These are phyloP conservation scores for Phalaenopsis equestris DNA, from an alignment of 106 monocot genomes.

Conservation along the genomic window DNA sequence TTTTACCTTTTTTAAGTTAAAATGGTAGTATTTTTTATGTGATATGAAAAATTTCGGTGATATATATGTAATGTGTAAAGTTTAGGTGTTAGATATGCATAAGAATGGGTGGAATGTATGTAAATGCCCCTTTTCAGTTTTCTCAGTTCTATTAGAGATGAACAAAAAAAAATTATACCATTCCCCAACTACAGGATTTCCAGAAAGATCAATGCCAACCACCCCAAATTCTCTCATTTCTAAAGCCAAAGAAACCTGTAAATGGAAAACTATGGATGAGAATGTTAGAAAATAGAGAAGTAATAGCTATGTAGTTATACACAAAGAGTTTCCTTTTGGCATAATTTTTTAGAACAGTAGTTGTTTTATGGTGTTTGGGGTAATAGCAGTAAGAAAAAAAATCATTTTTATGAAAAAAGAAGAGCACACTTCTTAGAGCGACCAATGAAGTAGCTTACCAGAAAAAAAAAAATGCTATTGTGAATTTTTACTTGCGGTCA, in stretches of 20 bases:
- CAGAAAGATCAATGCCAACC: slow-evolving; percentile 95
- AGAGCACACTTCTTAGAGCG: background rate
- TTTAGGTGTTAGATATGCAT: no score
- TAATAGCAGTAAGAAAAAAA: background rate
- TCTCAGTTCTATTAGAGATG: background rate
- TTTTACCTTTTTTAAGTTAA: no score
- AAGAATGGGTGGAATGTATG: no score
- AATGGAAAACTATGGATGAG: background rate
- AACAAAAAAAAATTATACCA: slow-evolving; percentile 38
- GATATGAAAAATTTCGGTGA: no score
- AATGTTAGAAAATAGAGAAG: background rate
- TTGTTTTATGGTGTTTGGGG: background rate
- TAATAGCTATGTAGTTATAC: background rate
- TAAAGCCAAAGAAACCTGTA: slow-evolving; percentile 71
- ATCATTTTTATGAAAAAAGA: background rate
- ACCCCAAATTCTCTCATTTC: slow-evolving; percentile 76
- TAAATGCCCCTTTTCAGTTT: background rate
- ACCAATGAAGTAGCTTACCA: background rate
- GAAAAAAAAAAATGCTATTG: background rate
- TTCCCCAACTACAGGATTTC: slow-evolving; percentile 85
- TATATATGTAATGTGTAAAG: no score
- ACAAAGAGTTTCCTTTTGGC: background rate
- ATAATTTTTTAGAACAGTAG: background rate
- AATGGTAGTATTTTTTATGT: no score
- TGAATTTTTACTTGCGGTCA: background rate